phyloP scores from a whole-genome alignment of 1,284 basidiomycete genomes.

The Microbotryomycetes sp. region DNA sequence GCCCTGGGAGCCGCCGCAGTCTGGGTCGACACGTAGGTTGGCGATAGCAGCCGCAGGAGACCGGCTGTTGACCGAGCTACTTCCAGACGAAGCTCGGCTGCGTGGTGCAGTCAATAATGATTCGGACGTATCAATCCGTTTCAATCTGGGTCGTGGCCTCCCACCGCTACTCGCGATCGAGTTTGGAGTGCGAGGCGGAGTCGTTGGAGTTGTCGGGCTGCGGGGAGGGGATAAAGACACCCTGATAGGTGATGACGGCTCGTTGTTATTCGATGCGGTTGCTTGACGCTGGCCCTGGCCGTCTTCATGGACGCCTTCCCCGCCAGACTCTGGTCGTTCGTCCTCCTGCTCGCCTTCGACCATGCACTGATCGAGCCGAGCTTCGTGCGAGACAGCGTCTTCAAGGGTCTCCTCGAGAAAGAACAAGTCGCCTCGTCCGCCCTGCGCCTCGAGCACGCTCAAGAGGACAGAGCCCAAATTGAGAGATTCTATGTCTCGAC shows the following conservation, averaged over 20 bases:
- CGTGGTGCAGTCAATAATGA: background rate
- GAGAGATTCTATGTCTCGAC: background rate
- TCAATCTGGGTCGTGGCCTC: background rate
- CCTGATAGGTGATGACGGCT: background rate
- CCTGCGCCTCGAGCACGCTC: slow-evolving; percentile 13
- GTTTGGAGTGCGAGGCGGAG: background rate
- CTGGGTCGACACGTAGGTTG: background rate
- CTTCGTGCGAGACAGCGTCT: background rate
- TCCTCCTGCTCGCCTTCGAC: slow-evolving; percentile 8
- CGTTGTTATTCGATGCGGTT: background rate
- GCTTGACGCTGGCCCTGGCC: background rate
- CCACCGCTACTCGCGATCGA: background rate
- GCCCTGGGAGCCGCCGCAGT: background rate
- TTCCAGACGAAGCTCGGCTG: background rate
- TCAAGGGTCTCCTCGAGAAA: background rate
- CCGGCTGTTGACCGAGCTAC: background rate
- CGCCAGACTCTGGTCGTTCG: background rate
- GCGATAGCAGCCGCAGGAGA: background rate
- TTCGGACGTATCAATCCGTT: slow-evolving; percentile 11
- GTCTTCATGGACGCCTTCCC: background rate
- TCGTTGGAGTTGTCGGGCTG: background rate
- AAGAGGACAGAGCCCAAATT: slow-evolving; percentile 12
- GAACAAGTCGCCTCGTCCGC: background rate
- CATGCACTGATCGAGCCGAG: slow-evolving; percentile 1
- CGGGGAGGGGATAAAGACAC: background rate